Conservation (phyloP, 1,139 yeast genomes). For the Sugiyamaella grinbergsii region DNA sequence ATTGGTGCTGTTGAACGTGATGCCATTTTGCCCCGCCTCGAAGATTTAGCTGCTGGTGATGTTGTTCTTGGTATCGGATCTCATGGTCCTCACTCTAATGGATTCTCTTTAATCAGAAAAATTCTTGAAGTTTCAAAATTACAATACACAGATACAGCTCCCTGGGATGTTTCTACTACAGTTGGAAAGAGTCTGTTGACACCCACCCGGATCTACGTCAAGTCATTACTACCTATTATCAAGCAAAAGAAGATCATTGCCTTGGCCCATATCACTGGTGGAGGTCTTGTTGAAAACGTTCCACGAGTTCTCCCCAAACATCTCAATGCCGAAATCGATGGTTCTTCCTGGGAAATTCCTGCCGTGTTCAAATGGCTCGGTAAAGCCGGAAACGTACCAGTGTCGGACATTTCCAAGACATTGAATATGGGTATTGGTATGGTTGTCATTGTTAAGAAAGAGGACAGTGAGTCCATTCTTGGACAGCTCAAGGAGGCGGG, state of each 20-base stretch:
- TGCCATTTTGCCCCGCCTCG: conserved; percentile 69
- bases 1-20: conserved; percentile 94
- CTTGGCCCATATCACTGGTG: conserved; percentile 97
- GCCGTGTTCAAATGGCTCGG: conserved; percentile 94
- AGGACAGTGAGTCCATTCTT: conserved; percentile 61
- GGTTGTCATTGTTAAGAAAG: conserved; percentile 75
- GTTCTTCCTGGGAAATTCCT: conserved; percentile 79
- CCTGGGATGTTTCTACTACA: conserved; percentile 75
- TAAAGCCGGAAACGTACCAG: conserved; percentile 85
- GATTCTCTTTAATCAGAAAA: conserved; percentile 94
- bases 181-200: conserved; percentile 84
- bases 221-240: conserved; percentile 77
- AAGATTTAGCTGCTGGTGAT: conserved; percentile 74
- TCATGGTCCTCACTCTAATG: conserved; percentile 95
- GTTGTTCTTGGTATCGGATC: conserved; percentile 84
- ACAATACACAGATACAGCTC: conserved; percentile 73
- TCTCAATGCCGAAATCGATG: conserved; percentile 79
- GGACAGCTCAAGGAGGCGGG: conserved; percentile 61
- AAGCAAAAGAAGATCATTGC: conserved; percentile 63
- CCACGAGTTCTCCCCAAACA: conserved; percentile 90
- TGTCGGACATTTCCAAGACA: conserved; percentile 81
- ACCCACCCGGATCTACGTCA: conserved; percentile 94
- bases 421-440: conserved; percentile 96
- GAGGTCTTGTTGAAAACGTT: conserved; percentile 93
- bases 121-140: conserved; percentile 75